Conservation (phyloP, 1,139 yeast species). For the Candida glucosophila region DNA sequence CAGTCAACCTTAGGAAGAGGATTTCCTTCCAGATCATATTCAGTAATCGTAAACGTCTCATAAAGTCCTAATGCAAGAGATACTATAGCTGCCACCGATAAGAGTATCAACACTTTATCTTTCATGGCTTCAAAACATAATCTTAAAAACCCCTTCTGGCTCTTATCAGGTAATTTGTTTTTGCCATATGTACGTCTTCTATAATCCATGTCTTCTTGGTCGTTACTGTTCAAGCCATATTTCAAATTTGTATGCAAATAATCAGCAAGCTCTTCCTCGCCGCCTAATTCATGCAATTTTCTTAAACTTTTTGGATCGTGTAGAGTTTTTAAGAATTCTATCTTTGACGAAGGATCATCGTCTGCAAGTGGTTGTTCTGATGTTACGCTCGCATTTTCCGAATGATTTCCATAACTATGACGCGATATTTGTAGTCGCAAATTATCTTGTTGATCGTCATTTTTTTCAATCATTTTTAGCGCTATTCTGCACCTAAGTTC, state of each 20-base stretch:
- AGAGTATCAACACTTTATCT: slow-evolving; percentile 80
- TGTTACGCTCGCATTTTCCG: slow-evolving; percentile 2
- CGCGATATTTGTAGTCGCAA: too few relatives aligned
- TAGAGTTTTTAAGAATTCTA: slow-evolving; percentile 9
- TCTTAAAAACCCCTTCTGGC: slow-evolving; percentile 55
- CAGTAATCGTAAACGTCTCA: slow-evolving; percentile 76
- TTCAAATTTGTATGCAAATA: slow-evolving; percentile 30
- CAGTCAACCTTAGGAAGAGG: slow-evolving; percentile 78
- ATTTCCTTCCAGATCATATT: slow-evolving; percentile 69
- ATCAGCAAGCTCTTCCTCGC: slow-evolving; percentile 19
- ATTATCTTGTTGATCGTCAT: too few relatives aligned
- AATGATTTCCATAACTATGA: slow-evolving; percentile 1
- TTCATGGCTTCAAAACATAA: slow-evolving; percentile 80
- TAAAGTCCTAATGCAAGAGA: slow-evolving; percentile 88
- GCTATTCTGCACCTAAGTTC: too few relatives aligned
- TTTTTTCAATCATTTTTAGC: too few relatives aligned
- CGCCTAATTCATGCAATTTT: slow-evolving; percentile 34
- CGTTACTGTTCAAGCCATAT: slow-evolving; percentile 35
- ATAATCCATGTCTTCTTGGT: slow-evolving; percentile 16
- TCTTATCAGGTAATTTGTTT: slow-evolving; percentile 63
- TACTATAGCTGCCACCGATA: slow-evolving; percentile 79
- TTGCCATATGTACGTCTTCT: slow-evolving; percentile 51
- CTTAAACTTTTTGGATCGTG: slow-evolving; percentile 49
- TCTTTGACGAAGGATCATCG: not conserved
- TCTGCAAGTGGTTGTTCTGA: slow-evolving; percentile 2